Base-by-base conservation (phyloP, 352 stramenopile species). In the Globisporangium emineosum region DNA sequence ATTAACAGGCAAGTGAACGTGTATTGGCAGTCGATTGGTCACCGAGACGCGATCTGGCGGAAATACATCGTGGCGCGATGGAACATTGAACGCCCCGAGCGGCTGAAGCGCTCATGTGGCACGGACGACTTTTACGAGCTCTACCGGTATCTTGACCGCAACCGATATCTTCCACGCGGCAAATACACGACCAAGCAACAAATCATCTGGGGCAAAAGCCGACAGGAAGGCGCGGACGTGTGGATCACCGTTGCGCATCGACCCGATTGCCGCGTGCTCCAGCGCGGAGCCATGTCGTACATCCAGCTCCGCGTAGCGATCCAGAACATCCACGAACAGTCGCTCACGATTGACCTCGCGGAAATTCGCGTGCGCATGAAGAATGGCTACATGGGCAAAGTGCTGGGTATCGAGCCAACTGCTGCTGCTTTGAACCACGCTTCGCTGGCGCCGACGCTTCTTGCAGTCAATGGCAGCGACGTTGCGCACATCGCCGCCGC, bases 211-310 rank as follows among this genome's bases (percentile, higher is more conserved):
- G 83, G 81, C 3, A 83, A 82, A 27, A 81, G 68, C 25, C 75
- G 81, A 1, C 78, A 88, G 15, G 76, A 91, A 61, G 76, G 75
- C n/a, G 76, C 81, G 3, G 81, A 93, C 54, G 77, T 84, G 17
- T 93, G 83, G 83, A 71, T 93, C 54, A 91, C 80, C 5, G 67
- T 93, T 29, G 83, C 79, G 10, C 83, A 93, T 63, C 83, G 78
- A 2, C 67, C 81, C 10, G 85, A 93, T 62, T 93, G 83, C 68
- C 75, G 81, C 35, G 69, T 84, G 53, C 68, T 82, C 3, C 60
- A 70, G 1, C 65, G 55, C 8, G 56, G 58, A 13, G 69, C 63
- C 3, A 75, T 58, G 21, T 35, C 73, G 40, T 88, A 75, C 62
- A 79, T 93, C 47, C 81, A 93, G 60, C 68, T 93, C 27, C 83